These are phyloP conservation scores for Monsonia emarginata DNA, from an alignment of 441 rosid species.

Conservation along the genomic window DNA sequence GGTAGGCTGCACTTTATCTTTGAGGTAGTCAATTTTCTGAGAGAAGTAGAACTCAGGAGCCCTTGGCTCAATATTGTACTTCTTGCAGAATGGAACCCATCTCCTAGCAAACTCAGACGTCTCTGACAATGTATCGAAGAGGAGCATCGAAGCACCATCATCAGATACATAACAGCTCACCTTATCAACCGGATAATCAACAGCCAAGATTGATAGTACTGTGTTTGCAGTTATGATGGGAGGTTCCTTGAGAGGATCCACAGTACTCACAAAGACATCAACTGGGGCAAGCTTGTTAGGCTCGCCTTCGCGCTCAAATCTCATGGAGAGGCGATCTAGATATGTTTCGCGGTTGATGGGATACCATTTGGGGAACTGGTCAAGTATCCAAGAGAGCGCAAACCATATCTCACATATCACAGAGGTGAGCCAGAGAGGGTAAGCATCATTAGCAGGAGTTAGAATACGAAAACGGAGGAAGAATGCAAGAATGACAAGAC, in stretches of 20 bases:
- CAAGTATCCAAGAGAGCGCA: constrained; percentile 95
- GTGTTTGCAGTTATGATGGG: constrained; percentile 98
- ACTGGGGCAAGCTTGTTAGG: constrained; percentile 95
- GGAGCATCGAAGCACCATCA: constrained; percentile 97
- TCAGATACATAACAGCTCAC: constrained; percentile 95
- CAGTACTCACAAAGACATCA: constrained; percentile 96
- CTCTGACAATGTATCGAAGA: constrained; percentile 87
- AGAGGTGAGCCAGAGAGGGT: constrained; percentile 79
- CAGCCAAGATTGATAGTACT: constrained; percentile 85
- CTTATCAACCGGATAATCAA: constrained; percentile 97
- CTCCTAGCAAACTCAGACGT: constrained; percentile 95
- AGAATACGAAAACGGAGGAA: constrained; percentile 94
- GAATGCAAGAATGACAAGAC: constrained; percentile 71
- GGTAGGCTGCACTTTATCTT: constrained; percentile 91
- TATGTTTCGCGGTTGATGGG: constrained; percentile 99
- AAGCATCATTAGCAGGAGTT: constrained; percentile 87
- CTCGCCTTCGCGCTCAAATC: constrained; percentile 94
- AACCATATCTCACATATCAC: constrained; percentile 99
- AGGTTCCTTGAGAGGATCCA: constrained; percentile 91
- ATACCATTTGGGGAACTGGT: constrained; percentile 97
- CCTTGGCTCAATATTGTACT: constrained; percentile 82
- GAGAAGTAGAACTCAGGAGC: constrained; percentile 97
- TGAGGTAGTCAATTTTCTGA: constrained; percentile 89
- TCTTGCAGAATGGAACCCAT: constrained; percentile 95
- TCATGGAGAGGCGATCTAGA: constrained; percentile 88